Evolutionary conservation across 2,329 filamentous ascomycete species (phyloP), one percentile per base, ranked within the genome.

Genomic region (Myriangium duriaei): DNA sequence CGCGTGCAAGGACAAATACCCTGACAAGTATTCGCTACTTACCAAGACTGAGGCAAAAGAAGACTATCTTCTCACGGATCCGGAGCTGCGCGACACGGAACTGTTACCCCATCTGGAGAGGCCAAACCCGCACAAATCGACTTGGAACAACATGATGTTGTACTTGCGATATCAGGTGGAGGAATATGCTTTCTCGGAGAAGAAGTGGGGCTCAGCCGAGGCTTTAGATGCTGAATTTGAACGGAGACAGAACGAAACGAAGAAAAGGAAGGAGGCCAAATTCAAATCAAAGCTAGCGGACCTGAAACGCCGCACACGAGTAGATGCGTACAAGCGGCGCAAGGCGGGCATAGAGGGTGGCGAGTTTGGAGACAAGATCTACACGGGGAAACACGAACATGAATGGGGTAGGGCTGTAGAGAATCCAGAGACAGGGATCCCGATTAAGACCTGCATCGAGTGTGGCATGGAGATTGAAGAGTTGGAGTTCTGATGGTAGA

Each of bases 141-240:
- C 87, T 42, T 98, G 86, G 84, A 86, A 95, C 58, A 85, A 93
- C 65, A 98, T 98, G 91, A 94, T 94, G 79, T 72, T 98, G 2
- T 98, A 91, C 56, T 68, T 98, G 14, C 80, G 91, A 1, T 92
- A 76, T 43, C 91, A 98, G 55, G 83, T 98, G 2, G 91, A 98
- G 55, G 85, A 86, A 40, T 95, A 95, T 54, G 91, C 88, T 0
- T 79, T 96, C 50, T 75, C 65, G 0, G 60, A 71, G 1, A 76
- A 75, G 47, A 95, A 95, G 63, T 98, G 91, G 91, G 91, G 91
- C 0, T 85, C 80, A 16, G 16, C 31, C 3, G 41, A 34, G 13
- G 39, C 40, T 29, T 34, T 45, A 29, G 43, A 42, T 14, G 40
- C 35, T 29, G 43, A 45, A 11, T 45, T 45, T 38, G 41, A 45